phyloP scores from a whole-genome alignment of 2,329 filamentous ascomycete genomes.

The Basipetospora chlamydospora region DNA sequence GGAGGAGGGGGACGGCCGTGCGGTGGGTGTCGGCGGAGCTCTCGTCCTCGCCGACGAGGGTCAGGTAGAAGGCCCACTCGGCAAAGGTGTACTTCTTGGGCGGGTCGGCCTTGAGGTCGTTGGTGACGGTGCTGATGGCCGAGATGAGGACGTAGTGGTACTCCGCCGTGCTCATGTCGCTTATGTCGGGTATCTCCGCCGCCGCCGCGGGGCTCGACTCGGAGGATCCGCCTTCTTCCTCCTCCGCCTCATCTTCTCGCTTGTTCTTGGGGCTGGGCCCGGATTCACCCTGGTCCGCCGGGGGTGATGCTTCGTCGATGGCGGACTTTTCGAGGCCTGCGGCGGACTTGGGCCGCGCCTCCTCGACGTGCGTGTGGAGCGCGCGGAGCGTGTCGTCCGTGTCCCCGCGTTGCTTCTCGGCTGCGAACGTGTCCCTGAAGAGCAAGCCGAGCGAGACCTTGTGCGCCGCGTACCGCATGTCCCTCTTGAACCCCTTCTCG shows the following conservation, averaged over 20 bases:
- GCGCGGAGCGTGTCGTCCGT: neutral
- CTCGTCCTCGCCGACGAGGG: slow-evolving; percentile 57
- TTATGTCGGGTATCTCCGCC: slow-evolving; percentile 16
- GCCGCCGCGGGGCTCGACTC: neutral
- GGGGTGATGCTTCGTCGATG: slow-evolving; percentile 6
- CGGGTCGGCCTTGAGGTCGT: slow-evolving; percentile 42
- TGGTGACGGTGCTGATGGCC: slow-evolving; percentile 52
- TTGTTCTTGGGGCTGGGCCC: too few relatives aligned
- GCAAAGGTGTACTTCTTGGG: slow-evolving; percentile 58
- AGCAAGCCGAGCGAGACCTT: slow-evolving; percentile 27
- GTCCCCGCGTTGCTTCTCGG: too few relatives aligned
- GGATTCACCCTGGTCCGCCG: slow-evolving; percentile 2
- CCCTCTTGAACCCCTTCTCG: slow-evolving; percentile 31
- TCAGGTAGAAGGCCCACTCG: slow-evolving; percentile 76
- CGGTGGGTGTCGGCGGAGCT: slow-evolving; percentile 33
- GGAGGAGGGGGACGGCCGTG: too few relatives aligned
- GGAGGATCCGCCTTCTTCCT: slow-evolving; percentile 13
- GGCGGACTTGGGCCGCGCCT: too few relatives aligned
- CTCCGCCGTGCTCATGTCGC: slow-evolving; percentile 12
- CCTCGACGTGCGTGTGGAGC: too few relatives aligned
- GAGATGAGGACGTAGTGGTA: slow-evolving; percentile 50
- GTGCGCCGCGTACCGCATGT: slow-evolving; percentile 27
- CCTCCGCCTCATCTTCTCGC: slow-evolving; percentile 12
- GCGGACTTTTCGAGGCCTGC: too few relatives aligned
- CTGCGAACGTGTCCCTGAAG: slow-evolving; percentile 17